Conservation (phyloP, 768 basidiomycete genomes). For the Fistulinella prunicolor region DNA sequence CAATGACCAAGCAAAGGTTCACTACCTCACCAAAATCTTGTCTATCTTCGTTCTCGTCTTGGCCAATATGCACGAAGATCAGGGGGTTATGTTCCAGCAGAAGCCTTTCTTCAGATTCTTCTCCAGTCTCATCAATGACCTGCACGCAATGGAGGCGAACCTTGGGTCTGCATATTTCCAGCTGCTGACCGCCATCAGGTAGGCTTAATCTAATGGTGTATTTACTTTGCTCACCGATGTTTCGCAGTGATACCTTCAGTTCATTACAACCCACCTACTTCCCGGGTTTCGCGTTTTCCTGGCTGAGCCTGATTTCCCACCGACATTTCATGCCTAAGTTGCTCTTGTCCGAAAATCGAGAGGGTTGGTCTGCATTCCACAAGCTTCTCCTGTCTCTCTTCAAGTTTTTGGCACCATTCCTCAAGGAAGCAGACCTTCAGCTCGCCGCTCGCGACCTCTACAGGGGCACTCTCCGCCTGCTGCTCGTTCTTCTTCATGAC, state of each 20-base stretch:
- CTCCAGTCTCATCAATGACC: constrained; percentile 90
- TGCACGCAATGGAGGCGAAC: constrained; percentile 80
- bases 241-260: constrained; percentile 83
- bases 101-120: constrained; percentile 99
- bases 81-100: constrained; percentile 87
- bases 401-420: constrained; percentile 91
- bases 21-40: constrained; percentile 94
- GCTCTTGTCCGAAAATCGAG: constrained; percentile 81
- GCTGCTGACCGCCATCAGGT: constrained; percentile 86
- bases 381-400: constrained; percentile 90
- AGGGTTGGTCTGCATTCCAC: constrained; percentile 98
- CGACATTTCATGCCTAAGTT: constrained; percentile 97
- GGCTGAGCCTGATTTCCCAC: constrained; percentile 96
- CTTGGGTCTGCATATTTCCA: constrained; percentile 90
- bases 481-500: constrained; percentile 95
- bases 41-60: constrained; percentile 96
- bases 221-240: not conserved
- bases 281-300: constrained; percentile 97
- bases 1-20: constrained; percentile 92
- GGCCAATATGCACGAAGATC: constrained; percentile 93
- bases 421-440: constrained; percentile 78
- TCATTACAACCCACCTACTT: constrained; percentile 95
- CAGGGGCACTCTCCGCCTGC: constrained; percentile 83
- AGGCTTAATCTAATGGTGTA: constrained; percentile 3
- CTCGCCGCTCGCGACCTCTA: constrained; percentile 83